Evolutionary conservation across 2,329 filamentous ascomycete genomes (phyloP).

Genomic region (Pseudogymnoascus sp.): DNA sequence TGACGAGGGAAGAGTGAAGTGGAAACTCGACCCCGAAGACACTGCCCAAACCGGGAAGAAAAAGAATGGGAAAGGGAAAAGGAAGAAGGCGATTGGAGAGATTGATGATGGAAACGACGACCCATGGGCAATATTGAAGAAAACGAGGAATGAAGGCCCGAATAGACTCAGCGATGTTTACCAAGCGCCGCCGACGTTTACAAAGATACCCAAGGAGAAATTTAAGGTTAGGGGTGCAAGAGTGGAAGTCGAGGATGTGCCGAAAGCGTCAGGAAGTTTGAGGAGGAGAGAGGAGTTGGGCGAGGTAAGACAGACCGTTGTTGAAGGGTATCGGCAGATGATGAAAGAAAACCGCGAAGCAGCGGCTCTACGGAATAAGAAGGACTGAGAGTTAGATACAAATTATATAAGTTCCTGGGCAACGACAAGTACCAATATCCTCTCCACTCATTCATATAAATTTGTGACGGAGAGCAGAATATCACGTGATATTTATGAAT

Average conservation of each 20-base stretch:
- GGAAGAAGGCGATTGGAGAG: conserved; percentile 36
- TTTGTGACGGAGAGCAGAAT: background rate
- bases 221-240: conserved; percentile 48
- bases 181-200: conserved; percentile 27
- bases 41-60: conserved; percentile 28
- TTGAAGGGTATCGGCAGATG: conserved; percentile 63
- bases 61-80: conserved; percentile 24
- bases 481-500: conserved; percentile 1
- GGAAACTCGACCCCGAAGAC: conserved; percentile 51
- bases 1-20: conserved; percentile 29
- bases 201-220: conserved; percentile 27
- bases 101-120: conserved; percentile 28
- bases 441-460: too few relatives aligned
- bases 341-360: conserved; percentile 44
- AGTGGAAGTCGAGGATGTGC: conserved; percentile 60
- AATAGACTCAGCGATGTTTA: conserved; percentile 32
- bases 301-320: conserved; percentile 58
- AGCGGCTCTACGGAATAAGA: background rate
- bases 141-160: conserved; percentile 24
- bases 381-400: background rate
- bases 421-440: too few relatives aligned
- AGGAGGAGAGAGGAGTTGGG: conserved; percentile 64
- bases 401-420: background rate
- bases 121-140: conserved; percentile 27
- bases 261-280: conserved; percentile 60